Evolutionary conservation across 768 basidiomycete genomes (phyloP).

Genomic region (Lanmaoa pseudosensibilis): DNA sequence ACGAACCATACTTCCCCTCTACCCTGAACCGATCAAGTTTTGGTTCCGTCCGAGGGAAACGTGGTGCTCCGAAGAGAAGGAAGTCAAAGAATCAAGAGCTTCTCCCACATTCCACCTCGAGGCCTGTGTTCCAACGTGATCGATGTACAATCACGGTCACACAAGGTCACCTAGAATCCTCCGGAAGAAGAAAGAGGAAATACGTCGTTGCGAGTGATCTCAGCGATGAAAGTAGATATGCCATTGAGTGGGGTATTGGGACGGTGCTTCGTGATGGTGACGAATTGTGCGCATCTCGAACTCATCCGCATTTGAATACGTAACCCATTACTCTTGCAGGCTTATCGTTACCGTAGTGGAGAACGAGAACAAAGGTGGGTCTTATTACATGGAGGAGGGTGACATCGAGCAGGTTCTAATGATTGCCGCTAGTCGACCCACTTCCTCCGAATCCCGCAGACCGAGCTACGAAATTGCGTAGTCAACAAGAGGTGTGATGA

Average conservation of each 20-base stretch:
- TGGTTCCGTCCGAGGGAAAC: slow-evolving; percentile 34
- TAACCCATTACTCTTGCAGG: slow-evolving; percentile 32
- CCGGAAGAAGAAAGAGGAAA: slow-evolving; percentile 55
- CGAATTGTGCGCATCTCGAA: slow-evolving; percentile 54
- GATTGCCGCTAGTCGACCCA: slow-evolving; percentile 58
- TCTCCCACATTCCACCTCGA: slow-evolving; percentile 62
- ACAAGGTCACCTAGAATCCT: slow-evolving; percentile 76
- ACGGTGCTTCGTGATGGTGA: slow-evolving; percentile 95
- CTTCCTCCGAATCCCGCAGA: slow-evolving; percentile 70
- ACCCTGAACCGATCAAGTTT: slow-evolving; percentile 60
- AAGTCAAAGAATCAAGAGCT: slow-evolving; percentile 63
- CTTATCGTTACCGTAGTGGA: slow-evolving; percentile 90
- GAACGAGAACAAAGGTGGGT: slow-evolving; percentile 83
- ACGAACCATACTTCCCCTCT: slow-evolving; percentile 78
- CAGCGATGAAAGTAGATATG: slow-evolving; percentile 91
- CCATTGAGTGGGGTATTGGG: slow-evolving; percentile 97
- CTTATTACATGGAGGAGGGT: not conserved
- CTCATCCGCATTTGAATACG: not conserved
- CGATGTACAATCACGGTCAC: slow-evolving; percentile 86
- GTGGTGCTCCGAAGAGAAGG: slow-evolving; percentile 51
- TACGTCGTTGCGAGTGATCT: slow-evolving; percentile 95
- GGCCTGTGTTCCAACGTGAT: slow-evolving; percentile 87
- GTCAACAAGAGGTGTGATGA: slow-evolving; percentile 82
- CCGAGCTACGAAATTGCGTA: slow-evolving; percentile 73
- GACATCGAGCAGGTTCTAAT: not conserved